These are phyloP conservation scores for Dothiorella sarmentorum DNA, from an alignment of 2,329 filamentous ascomycete genomes.

Conservation along the genomic window DNA sequence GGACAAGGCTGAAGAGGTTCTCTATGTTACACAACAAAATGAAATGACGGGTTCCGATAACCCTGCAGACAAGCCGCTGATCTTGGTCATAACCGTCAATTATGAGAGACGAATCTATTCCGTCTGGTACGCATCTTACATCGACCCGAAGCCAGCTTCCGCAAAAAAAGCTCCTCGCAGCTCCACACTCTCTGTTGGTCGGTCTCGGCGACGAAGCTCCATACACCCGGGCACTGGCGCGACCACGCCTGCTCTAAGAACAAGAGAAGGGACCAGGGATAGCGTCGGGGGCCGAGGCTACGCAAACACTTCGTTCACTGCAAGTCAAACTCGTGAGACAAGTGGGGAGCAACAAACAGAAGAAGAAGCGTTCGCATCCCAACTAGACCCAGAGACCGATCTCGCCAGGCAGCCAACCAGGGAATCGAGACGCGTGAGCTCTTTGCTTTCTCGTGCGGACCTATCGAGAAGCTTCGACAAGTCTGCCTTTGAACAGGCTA, in stretches of 20 bases:
- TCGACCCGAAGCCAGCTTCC: constrained; percentile 59
- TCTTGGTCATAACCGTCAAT: constrained; percentile 79
- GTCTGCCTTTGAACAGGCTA: constrained; percentile 70
- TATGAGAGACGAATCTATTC: constrained; percentile 72
- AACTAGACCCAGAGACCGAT: constrained; percentile 48
- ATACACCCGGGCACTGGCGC: constrained; percentile 60
- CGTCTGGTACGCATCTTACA: constrained; percentile 78
- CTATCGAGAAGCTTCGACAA: constrained; percentile 81
- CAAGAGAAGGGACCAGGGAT: constrained; percentile 66
- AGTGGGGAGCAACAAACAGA: constrained; percentile 37
- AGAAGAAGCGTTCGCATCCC: constrained; percentile 48
- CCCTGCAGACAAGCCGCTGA: constrained; percentile 47
- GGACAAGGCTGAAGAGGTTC: constrained; percentile 73
- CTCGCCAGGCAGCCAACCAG: constrained; percentile 52
- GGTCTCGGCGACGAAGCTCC: constrained; percentile 62
- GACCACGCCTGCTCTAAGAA: constrained; percentile 65
- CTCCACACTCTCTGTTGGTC: constrained; percentile 30
- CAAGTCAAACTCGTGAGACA: constrained; percentile 29
- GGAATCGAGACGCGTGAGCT: constrained; percentile 80
- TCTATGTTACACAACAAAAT: constrained; percentile 71
- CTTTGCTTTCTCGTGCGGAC: constrained; percentile 81
- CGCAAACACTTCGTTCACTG: constrained; percentile 38
- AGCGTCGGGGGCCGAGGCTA: constrained; percentile 63
- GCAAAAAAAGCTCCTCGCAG: constrained; percentile 38
- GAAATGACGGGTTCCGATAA: constrained; percentile 51